Conservation (phyloP, 768 basidiomycete species). For the Polyporus arcularius region DNA sequence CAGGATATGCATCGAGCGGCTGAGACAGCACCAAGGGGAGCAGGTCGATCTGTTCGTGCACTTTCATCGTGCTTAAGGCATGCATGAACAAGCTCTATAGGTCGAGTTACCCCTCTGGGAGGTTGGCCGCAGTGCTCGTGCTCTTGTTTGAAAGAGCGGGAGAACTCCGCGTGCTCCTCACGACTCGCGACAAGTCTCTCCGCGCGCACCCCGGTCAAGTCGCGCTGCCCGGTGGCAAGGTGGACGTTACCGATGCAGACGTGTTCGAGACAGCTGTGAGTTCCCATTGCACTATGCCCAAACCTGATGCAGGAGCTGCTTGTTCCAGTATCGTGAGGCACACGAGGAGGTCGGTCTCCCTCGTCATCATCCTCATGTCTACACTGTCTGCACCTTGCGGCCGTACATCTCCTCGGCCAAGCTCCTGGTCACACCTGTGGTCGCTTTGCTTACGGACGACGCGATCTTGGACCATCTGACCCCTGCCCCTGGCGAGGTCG, state of each 20-base stretch:
- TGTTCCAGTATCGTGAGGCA: conserved; percentile 75
- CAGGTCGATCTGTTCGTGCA: conserved; percentile 56
- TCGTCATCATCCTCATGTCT: conserved; percentile 52
- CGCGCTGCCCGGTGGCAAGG: conserved; percentile 81
- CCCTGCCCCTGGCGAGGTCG: conserved; percentile 70
- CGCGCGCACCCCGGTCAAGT: conserved; percentile 81
- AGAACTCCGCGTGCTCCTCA: conserved; percentile 73
- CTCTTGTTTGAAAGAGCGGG: conserved; percentile 74
- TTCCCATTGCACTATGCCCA: conserved; percentile 1
- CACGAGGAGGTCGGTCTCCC: conserved; percentile 82
- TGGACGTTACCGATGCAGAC: conserved; percentile 64
- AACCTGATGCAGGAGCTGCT: not conserved
- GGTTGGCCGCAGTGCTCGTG: conserved; percentile 77
- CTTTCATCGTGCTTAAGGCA: conserved; percentile 14
- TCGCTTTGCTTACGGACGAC: conserved; percentile 64
- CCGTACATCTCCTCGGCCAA: conserved; percentile 69
- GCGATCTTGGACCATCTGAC: conserved; percentile 51
- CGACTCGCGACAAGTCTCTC: conserved; percentile 78
- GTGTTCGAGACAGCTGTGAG: conserved; percentile 77
- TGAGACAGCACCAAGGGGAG: conserved; percentile 35
- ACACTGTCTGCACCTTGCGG: conserved; percentile 60
- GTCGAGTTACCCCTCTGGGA: conserved; percentile 37
- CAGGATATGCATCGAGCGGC: conserved; percentile 40
- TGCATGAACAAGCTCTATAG: conserved; percentile 24
- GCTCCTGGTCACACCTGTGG: conserved; percentile 77